These are phyloP conservation scores for Liquidambar formosana DNA, from an alignment of 164 flowering plant species.

Conservation along the genomic window DNA sequence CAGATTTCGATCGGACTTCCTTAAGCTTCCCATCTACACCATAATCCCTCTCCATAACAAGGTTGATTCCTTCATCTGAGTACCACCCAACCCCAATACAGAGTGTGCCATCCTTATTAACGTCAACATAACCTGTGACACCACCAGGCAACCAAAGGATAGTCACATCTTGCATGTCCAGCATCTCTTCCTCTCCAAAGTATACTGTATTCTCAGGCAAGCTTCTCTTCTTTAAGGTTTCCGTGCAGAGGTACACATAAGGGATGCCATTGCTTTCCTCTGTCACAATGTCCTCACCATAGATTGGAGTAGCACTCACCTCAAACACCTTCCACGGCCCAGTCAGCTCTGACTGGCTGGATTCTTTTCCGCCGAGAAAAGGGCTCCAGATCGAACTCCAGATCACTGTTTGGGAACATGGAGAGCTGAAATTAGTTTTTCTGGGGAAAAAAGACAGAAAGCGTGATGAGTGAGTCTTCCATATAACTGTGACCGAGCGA, in stretches of 20 bases:
- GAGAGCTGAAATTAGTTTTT: not conserved
- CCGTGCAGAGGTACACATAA: conserved; percentile 81
- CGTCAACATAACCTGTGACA: conserved; percentile 82
- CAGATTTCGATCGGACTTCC: conserved; percentile 79
- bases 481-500: no score
- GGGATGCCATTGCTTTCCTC: conserved; percentile 46
- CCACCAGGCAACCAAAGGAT: conserved; percentile 96
- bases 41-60: conserved; percentile 97
- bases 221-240: conserved; percentile 78
- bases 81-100: conserved; percentile 97
- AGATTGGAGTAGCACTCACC: conserved; percentile 80
- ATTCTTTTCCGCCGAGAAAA: conserved; percentile 76
- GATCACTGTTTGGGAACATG: conserved; percentile 43
- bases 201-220: conserved; percentile 64
- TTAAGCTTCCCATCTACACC: conserved; percentile 86
- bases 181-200: conserved; percentile 87
- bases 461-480: no score
- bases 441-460: not conserved
- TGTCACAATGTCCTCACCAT: conserved; percentile 37
- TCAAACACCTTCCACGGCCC: conserved; percentile 97
- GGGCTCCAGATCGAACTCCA: conserved; percentile 69
- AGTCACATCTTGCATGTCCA: conserved; percentile 79
- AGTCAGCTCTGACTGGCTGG: conserved; percentile 68
- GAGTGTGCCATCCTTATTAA: conserved; percentile 72
- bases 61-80: conserved; percentile 90